Evolutionary conservation across 805 yeast genomes (phyloP).

Genomic region (Kluyveromyces lactis): DNA sequence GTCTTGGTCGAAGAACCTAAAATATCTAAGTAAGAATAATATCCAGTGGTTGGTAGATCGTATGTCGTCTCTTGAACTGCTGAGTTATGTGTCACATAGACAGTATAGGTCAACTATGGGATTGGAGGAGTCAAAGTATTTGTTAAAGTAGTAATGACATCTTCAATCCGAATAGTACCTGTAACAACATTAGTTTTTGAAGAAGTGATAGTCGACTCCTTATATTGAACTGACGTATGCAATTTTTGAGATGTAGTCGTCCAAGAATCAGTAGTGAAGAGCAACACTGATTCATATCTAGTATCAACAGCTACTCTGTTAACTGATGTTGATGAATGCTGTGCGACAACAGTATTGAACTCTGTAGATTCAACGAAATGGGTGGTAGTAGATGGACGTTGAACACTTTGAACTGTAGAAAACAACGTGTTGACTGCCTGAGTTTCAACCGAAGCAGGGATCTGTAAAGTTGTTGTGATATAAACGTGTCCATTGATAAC

Average conservation of each 20-base stretch:
- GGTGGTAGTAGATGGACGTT: not conserved
- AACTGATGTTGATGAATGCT: not conserved
- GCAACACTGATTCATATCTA: not conserved
- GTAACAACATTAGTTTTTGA: not conserved
- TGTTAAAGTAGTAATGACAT: not conserved
- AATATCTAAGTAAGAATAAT: not conserved
- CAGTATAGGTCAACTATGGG: slow-evolving; percentile 1
- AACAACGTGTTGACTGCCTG: not conserved
- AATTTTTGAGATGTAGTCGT: not conserved
- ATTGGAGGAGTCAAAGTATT: slow-evolving; percentile 5
- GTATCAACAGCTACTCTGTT: not conserved
- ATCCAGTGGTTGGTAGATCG: not conserved
- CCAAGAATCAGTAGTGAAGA: not conserved
- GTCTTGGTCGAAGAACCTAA: not conserved
- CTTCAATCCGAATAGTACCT: not conserved
- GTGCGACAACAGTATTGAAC: not conserved
- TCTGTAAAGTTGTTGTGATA: not conserved
- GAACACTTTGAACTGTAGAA: not conserved
- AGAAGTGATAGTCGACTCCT: not conserved
- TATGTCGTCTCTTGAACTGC: slow-evolving; percentile 2
- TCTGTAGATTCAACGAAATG: not conserved
- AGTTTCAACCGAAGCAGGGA: not conserved
- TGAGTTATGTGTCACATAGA: not conserved
- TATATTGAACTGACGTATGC: not conserved
- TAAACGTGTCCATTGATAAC: not conserved